These are phyloP conservation scores for Cubamyces sp. DNA, from an alignment of 768 basidiomycete genomes.

Conservation along the genomic window DNA sequence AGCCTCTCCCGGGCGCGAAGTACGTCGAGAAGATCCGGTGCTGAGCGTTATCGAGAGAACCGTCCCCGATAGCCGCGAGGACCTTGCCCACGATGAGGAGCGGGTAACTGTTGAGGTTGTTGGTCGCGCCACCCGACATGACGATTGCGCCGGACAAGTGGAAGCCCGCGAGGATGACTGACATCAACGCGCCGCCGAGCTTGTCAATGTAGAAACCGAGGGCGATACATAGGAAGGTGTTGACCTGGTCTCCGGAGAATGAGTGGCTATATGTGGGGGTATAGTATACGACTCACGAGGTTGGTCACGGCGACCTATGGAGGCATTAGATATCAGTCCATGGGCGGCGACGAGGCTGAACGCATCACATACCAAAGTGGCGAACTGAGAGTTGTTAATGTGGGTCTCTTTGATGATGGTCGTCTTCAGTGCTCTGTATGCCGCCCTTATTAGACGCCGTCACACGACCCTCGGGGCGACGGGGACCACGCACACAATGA, in stretches of 20 bases:
- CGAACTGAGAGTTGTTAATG: conserved; percentile 50
- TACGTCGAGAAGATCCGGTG: conserved; percentile 49
- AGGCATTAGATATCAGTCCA: background rate
- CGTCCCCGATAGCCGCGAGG: conserved; percentile 44
- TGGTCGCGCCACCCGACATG: conserved; percentile 45
- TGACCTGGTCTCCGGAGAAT: conserved; percentile 34
- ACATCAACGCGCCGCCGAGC: conserved; percentile 43
- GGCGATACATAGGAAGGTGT: conserved; percentile 46
- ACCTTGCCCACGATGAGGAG: conserved; percentile 46
- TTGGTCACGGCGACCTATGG: conserved; percentile 42
- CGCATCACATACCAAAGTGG: conserved; percentile 39
- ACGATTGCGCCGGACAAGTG: conserved; percentile 42
- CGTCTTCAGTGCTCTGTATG: conserved; percentile 42
- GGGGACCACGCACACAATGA: conserved; percentile 39
- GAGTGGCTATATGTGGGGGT: background rate
- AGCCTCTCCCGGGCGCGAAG: conserved; percentile 47
- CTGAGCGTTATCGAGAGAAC: conserved; percentile 47
- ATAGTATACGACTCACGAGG: conserved; percentile 31
- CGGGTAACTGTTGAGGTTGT: conserved; percentile 43
- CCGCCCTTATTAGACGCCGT: background rate
- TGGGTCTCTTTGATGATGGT: conserved; percentile 46
- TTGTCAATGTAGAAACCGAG: conserved; percentile 47
- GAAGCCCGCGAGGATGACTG: conserved; percentile 42
- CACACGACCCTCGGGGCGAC: background rate
- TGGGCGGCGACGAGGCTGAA: background rate